Evolutionary conservation across 352 stramenopile species (phyloP), one percentile per base, ranked within the genome.

Genomic region (Phytophthora palmivora): DNA sequence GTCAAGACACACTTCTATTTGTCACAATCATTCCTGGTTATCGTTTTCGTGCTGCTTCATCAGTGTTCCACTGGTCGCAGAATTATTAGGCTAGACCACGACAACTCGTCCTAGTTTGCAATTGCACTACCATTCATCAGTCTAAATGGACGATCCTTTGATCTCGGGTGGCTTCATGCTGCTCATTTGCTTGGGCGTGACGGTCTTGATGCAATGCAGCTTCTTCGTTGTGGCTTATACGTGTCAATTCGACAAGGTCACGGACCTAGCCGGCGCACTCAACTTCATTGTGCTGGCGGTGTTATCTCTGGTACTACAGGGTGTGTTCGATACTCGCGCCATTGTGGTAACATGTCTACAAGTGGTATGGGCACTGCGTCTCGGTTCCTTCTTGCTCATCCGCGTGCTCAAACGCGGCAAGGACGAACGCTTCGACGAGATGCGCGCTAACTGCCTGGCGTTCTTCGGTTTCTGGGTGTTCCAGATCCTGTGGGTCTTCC

Each of bases 401-500:
- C 81, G 87, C 43, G 86, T 95, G 32, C 74, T 90, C 44, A 80
- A 78, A 32, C 79, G 84, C 24, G 82, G 84, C 28, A 84, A 87
- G 42, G 87, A 95, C 67, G 77, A 71, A 41, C 83, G 87, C 15
- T 95, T 95, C 53, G 82, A 92, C 64, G 70, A 86, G 41, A 91
- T 95, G 70, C 79, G 82, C 24, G 67, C 66, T 45, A 73, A 88
- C 43, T 91, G 76, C 36, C 4, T 72, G 8, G 57, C 65, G 16
- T 95, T 94, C 57, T 84, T 95, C 43, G 74, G 80, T 33, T 89
- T 91, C 45, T 94, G 84, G 84, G 64, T 89, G 28, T 87, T 94
- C 57, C 87, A 95, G 74, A 89, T 89, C 55, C 43, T 95, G 19
- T 95, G 87, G 87, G 79, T 86, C 43, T 89, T 92, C 43, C 16